Evolutionary conservation across 1,284 basidiomycete species (phyloP).

Genomic region (Prillingera fragicola): DNA sequence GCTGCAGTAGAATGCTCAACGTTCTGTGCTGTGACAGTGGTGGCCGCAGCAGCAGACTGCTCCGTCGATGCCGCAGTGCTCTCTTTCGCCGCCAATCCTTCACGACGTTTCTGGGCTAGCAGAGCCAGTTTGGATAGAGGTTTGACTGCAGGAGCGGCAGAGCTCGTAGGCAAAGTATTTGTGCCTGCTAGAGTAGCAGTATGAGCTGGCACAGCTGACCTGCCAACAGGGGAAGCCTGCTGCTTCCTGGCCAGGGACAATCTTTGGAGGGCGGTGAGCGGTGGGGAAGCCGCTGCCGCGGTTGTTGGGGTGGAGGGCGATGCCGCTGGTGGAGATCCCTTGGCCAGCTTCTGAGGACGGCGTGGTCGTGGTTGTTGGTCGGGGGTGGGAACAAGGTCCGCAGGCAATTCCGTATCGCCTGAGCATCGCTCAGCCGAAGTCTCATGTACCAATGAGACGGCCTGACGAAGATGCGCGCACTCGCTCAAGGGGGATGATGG

Average conservation of each 20-base stretch:
- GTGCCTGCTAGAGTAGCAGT: too few species aligned
- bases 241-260: slow-evolving; percentile 54
- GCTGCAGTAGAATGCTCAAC: slow-evolving; percentile 51
- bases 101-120: slow-evolving; percentile 59
- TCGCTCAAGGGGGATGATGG: slow-evolving; percentile 7
- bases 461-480: slow-evolving; percentile 4
- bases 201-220: too few species aligned
- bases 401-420: slow-evolving; percentile 30
- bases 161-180: slow-evolving; percentile 1
- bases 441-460: neutral
- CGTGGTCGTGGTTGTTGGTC: slow-evolving; percentile 30
- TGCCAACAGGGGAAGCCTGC: slow-evolving; percentile 13
- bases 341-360: slow-evolving; percentile 8
- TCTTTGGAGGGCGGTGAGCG: slow-evolving; percentile 63
- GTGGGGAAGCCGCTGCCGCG: slow-evolving; percentile 43
- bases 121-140: slow-evolving; percentile 64
- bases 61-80: neutral
- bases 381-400: slow-evolving; percentile 32
- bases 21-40: slow-evolving; percentile 50
- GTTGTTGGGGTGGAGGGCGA: neutral
- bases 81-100: slow-evolving; percentile 23
- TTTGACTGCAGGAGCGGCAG: too few species aligned
- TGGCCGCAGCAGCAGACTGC: slow-evolving; percentile 5
- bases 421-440: slow-evolving; percentile 28
- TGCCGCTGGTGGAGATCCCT: neutral